Evolutionary conservation across 2,329 filamentous ascomycete genomes (phyloP).

Genomic region (Aspergillus texensis): DNA sequence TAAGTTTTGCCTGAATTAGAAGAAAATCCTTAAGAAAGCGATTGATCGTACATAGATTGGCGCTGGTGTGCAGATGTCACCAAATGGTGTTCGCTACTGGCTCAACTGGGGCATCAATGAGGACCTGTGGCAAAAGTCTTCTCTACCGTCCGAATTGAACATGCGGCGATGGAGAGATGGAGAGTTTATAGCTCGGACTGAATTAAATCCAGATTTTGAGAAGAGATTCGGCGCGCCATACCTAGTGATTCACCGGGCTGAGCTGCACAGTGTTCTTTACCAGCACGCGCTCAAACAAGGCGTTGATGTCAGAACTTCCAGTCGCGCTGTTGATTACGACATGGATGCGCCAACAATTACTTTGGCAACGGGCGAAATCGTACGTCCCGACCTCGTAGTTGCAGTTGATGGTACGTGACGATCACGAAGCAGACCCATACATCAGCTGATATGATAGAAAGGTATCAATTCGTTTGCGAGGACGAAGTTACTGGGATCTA

Average conservation of each 20-base stretch:
- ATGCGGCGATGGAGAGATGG: conserved; percentile 43
- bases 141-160: conserved; percentile 30
- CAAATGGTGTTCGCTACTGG: conserved; percentile 45
- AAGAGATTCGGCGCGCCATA: too few relatives aligned
- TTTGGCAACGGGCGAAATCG: conserved; percentile 9
- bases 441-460: too few relatives aligned
- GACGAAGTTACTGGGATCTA: too few relatives aligned
- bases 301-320: conserved; percentile 18
- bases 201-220: conserved; percentile 33
- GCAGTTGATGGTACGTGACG: too few relatives aligned
- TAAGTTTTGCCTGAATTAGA: background rate
- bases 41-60: conserved; percentile 27
- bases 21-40: background rate
- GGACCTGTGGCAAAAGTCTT: conserved; percentile 20
- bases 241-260: too few relatives aligned
- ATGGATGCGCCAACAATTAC: conserved; percentile 9
- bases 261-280: too few relatives aligned
- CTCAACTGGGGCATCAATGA: conserved; percentile 43
- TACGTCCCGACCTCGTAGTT: too few relatives aligned
- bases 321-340: conserved; percentile 19
- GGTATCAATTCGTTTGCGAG: too few relatives aligned
- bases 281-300: conserved; percentile 14
- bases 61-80: conserved; percentile 44
- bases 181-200: conserved; percentile 39
- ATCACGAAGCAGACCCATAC: too few relatives aligned